Evolutionary conservation across 2,329 filamentous ascomycete genomes (phyloP).

Genomic region (Kalmusia sp.): DNA sequence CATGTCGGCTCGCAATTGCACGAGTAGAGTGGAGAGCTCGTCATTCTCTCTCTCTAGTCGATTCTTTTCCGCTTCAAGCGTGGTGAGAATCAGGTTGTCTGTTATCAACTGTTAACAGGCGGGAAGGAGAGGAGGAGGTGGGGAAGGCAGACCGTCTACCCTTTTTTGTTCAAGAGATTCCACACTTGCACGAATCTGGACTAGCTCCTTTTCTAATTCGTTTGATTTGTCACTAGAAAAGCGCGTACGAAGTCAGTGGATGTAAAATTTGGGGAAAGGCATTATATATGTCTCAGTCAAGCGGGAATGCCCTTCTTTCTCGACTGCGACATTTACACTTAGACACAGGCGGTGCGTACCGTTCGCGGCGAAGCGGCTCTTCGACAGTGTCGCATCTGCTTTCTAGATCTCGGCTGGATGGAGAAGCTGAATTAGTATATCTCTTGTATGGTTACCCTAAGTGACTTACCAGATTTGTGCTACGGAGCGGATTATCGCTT

Average conservation of each 20-base stretch:
- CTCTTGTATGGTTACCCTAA: too few relatives aligned
- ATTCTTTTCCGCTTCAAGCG: constrained; percentile 50
- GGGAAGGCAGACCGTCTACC: too few relatives aligned
- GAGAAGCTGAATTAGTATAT: too few relatives aligned
- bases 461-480: constrained; percentile 54
- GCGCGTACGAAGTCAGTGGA: too few relatives aligned
- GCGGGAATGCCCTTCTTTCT: too few relatives aligned
- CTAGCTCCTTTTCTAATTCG: constrained; percentile 40
- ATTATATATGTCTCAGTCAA: too few relatives aligned
- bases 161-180: constrained; percentile 38
- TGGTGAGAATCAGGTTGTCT: constrained; percentile 39
- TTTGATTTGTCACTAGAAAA: constrained; percentile 43
- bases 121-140: too few relatives aligned
- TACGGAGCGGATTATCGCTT: constrained; percentile 58
- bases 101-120: too few relatives aligned
- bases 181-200: constrained; percentile 43
- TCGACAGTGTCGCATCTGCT: constrained; percentile 62
- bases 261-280: too few relatives aligned
- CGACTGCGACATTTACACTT: too few relatives aligned
- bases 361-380: constrained; percentile 58
- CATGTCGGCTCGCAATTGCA: constrained; percentile 47
- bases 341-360: too few relatives aligned
- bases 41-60: constrained; percentile 47
- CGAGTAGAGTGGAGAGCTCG: constrained; percentile 42
- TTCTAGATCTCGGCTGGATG: constrained; percentile 57